Conservation (phyloP, 1,284 basidiomycete genomes). For the Naganishia sp. region DNA sequence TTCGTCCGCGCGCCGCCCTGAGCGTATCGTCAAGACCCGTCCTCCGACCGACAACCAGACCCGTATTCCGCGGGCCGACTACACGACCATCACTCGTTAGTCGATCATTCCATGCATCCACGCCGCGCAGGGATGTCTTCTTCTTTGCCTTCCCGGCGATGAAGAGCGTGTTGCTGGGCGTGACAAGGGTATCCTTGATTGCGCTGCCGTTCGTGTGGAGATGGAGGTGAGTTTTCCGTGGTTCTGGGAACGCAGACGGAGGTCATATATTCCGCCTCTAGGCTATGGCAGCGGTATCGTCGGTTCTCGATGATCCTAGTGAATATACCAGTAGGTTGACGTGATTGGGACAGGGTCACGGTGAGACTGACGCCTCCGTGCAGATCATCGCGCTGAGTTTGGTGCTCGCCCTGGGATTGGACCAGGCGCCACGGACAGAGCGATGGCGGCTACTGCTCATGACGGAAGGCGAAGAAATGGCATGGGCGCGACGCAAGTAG, state of each 20-base stretch:
- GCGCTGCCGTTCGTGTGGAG: slow-evolving; percentile 57
- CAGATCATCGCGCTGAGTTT: slow-evolving; percentile 58
- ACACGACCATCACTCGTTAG: not conserved
- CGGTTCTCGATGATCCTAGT: slow-evolving; percentile 52
- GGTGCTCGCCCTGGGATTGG: slow-evolving; percentile 57
- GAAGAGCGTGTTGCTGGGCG: slow-evolving; percentile 52
- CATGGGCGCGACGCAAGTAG: slow-evolving; percentile 57
- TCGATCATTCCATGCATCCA: slow-evolving; percentile 48
- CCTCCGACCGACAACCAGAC: not conserved
- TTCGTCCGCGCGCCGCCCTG: slow-evolving; percentile 13
- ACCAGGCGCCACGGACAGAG: slow-evolving; percentile 56
- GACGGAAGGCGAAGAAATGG: slow-evolving; percentile 57
- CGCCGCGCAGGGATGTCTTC: slow-evolving; percentile 53
- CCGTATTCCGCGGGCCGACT: not conserved
- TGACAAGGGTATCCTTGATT: slow-evolving; percentile 55
- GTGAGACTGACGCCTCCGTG: not conserved
- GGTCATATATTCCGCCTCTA: slow-evolving; percentile 25
- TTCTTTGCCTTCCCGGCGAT: slow-evolving; percentile 57
- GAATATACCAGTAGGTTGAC: slow-evolving; percentile 53
- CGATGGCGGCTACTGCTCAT: slow-evolving; percentile 59
- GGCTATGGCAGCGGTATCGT: slow-evolving; percentile 54
- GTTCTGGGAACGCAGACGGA: too few species aligned
- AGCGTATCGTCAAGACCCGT: not conserved
- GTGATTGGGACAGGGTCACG: not conserved
- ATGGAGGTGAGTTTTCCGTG: slow-evolving; percentile 47